A percentile compares a stretch with the other conserved stretches of the same genome.
Evolutionary conservation across 106 monocot species (phyloP).

Genomic region (Vanilla planifolia): DNA sequence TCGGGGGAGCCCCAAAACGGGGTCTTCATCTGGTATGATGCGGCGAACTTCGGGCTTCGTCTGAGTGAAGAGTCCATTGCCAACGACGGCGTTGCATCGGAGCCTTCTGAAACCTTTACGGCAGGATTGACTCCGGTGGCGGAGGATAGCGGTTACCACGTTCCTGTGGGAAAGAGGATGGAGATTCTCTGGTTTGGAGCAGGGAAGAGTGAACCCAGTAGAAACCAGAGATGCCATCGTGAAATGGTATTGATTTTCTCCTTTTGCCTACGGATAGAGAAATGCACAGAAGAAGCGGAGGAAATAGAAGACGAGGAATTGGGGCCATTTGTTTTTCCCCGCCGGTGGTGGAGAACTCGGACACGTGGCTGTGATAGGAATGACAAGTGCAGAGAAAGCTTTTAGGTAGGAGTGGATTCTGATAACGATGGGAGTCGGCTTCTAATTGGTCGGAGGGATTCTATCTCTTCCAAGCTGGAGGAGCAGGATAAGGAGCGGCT

Average conservation of each 20-base stretch:
- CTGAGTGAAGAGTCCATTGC: constrained; percentile 65
- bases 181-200: constrained; percentile 16
- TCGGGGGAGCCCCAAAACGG: constrained; percentile 18
- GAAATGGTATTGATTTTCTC: not conserved
- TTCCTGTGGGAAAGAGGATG: constrained; percentile 22
- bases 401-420: constrained; percentile 11
- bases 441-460: constrained; percentile 20
- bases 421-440: not conserved
- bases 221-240: constrained; percentile 55
- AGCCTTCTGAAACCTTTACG: not conserved
- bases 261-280: not conserved
- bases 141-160: constrained; percentile 35
- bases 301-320: not conserved
- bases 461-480: not conserved
- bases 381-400: not conserved
- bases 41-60: constrained; percentile 63
- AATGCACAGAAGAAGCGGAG: not conserved
- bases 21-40: constrained; percentile 30
- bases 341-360: not conserved
- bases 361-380: constrained; percentile 9
- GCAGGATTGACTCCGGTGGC: constrained; percentile 2
- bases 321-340: not conserved
- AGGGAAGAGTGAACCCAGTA: constrained; percentile 32
- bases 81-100: constrained; percentile 3
- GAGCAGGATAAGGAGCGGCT: constrained; percentile 4